Percentiles rank a stretch among this genome's conserved stretches.
Conservation (phyloP, 2,329 filamentous ascomycete genomes). For the Aspergillus sp. region DNA sequence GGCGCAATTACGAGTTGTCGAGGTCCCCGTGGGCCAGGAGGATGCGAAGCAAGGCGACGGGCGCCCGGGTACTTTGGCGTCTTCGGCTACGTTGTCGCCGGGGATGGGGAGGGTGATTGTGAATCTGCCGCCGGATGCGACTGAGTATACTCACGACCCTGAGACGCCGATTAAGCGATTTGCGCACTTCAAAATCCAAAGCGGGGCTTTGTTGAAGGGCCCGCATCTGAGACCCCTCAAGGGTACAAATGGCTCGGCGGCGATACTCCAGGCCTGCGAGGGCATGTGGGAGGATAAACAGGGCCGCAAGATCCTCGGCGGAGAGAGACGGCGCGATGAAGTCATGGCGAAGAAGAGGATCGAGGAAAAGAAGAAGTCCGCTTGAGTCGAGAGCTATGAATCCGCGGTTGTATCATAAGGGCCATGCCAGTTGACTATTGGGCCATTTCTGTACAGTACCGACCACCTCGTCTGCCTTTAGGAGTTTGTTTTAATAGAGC, state of each 20-base stretch:
- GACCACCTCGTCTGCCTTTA: not conserved
- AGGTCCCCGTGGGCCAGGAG: conserved; percentile 38
- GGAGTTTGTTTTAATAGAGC: no score
- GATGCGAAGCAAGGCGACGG: conserved; percentile 16
- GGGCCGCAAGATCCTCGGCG: conserved; percentile 89
- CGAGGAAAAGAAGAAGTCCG: conserved; percentile 62
- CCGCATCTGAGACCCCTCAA: conserved; percentile 63
- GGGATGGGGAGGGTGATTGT: conserved; percentile 51
- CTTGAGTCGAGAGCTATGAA: no score
- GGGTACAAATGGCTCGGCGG: conserved; percentile 49
- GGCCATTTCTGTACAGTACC: not conserved
- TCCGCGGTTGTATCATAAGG: no score
- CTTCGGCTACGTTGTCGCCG: conserved; percentile 45
- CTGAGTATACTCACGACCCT: conserved; percentile 43
- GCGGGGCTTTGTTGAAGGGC: conserved; percentile 61
- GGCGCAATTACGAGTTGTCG: conserved; percentile 50
- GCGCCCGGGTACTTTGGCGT: conserved; percentile 21
- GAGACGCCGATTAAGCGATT: conserved; percentile 45
- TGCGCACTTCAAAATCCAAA: conserved; percentile 57
- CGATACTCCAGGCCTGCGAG: conserved; percentile 62
- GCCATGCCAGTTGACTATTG: no score
- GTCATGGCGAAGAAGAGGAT: conserved; percentile 78
- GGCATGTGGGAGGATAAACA: conserved; percentile 87
- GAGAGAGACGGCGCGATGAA: conserved; percentile 80
- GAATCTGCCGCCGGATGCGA: conserved; percentile 48